A percentile compares a stretch with the other conserved stretches of the same genome.
Conservation (phyloP, 495 filamentous ascomycete species). For the Penicillium canescens region DNA sequence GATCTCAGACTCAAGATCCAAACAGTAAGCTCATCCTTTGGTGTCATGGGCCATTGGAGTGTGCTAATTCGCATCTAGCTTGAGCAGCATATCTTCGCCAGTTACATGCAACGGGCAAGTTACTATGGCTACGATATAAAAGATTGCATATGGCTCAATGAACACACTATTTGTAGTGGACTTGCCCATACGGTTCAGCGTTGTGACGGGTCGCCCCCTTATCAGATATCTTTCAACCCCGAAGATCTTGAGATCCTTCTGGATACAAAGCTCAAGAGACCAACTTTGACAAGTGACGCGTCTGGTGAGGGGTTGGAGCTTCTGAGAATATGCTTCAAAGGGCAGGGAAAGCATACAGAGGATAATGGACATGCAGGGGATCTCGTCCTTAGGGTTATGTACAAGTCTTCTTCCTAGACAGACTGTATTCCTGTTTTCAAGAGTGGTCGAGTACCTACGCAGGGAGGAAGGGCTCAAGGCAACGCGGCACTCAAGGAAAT, state of each 20-base stretch:
- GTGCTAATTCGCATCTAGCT: slow-evolving; percentile 4
- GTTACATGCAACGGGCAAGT: slow-evolving; percentile 7
- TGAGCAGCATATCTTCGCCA: slow-evolving; percentile 3
- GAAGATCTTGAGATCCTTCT: slow-evolving; percentile 7
- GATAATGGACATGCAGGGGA: slow-evolving; percentile 5
- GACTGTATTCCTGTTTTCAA: no score
- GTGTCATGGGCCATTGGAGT: not conserved
- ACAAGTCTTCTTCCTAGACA: slow-evolving; percentile 3
- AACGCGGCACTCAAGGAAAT: no score
- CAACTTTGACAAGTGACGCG: not conserved
- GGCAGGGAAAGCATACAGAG: slow-evolving; percentile 5
- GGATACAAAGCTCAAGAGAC: not conserved
- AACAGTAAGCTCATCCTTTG: slow-evolving; percentile 6
- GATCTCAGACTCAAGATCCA: slow-evolving; percentile 10
- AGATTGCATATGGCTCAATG: slow-evolving; percentile 1
- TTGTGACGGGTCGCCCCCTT: not conserved
- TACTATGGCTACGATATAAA: slow-evolving; percentile 19
- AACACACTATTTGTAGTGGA: slow-evolving; percentile 3
- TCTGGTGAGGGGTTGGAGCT: slow-evolving; percentile 7
- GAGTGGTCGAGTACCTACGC: no score
- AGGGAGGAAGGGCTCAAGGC: no score
- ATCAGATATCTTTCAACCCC: slow-evolving; percentile 3
- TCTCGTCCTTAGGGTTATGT: slow-evolving; percentile 12
- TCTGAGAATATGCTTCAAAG: slow-evolving; percentile 6
- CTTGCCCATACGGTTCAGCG: not conserved